These are phyloP conservation scores for Centaurea solstitialis DNA, from an alignment of 129 eudicot genomes.

Conservation along the genomic window DNA sequence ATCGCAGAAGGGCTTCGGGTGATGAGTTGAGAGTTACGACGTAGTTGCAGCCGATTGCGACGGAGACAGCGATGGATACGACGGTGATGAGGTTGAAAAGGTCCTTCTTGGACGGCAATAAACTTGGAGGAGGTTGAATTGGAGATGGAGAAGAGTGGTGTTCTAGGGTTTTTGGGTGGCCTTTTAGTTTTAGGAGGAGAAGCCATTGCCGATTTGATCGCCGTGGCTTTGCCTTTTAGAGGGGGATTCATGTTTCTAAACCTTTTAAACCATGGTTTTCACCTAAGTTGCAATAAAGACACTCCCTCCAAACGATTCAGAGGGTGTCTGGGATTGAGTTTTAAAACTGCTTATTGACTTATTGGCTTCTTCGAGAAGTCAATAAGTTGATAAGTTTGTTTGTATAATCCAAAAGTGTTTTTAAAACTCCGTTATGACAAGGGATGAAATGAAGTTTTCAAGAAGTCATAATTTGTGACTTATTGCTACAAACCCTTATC, in stretches of 20 bases:
- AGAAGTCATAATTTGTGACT: too few species aligned
- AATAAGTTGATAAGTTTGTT: too few species aligned
- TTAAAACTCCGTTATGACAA: too few species aligned
- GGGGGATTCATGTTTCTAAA: background rate
- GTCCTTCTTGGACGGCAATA: conserved; percentile 67
- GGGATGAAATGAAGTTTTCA: too few species aligned
- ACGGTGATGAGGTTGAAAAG: conserved; percentile 55
- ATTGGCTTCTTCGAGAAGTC: too few species aligned
- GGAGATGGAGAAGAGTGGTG: conserved; percentile 19
- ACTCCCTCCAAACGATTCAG: too few species aligned
- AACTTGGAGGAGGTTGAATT: conserved; percentile 45
- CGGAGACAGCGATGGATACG: conserved; percentile 59
- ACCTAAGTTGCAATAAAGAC: too few species aligned
- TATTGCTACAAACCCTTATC: too few species aligned
- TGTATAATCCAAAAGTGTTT: too few species aligned
- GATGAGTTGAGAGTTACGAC: conserved; percentile 30
- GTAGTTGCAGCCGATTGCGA: conserved; percentile 53
- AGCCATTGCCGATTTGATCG: conserved; percentile 33
- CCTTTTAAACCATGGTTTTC: too few species aligned
- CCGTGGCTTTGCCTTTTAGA: background rate
- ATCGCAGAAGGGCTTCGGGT: conserved; percentile 65
- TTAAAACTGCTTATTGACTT: too few species aligned
- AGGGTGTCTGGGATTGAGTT: too few species aligned
- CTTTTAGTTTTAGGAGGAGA: conserved; percentile 42
- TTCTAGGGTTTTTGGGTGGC: conserved; percentile 35